Evolutionary conservation across 2,329 filamentous ascomycete genomes (phyloP), one percentile per base, ranked within the genome.

Genomic region (Penicillium glabrum): DNA sequence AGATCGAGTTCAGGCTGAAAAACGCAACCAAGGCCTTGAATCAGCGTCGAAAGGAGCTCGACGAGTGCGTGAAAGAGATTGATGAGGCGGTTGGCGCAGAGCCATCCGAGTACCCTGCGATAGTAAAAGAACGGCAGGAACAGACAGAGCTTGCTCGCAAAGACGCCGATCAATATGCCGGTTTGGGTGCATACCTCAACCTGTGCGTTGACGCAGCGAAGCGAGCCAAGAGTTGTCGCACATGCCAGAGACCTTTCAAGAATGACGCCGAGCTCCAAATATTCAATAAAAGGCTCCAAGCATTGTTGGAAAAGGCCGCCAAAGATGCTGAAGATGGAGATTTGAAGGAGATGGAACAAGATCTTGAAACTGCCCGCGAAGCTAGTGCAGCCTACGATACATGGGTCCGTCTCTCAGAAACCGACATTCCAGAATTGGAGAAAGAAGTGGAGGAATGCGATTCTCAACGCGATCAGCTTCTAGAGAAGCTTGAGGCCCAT

Each of bases 231-330:
- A 83, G 83, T 45, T 98, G 93, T 71, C 83, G 86, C 33, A 84
- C 95, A 23, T 98, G 93, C 69, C 82, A 85, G 44, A 85, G 91
- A 52, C 74, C 80, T 4, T 92, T 96, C 70, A 73, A 85, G 54
- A 68, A 78, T 79, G 63, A 82, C 75, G 31, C 85, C 83, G 66
- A 86, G 83, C 61, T 86, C 82, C n/a, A 84, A 79, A 51, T 81
- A 4, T 79, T 96, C 59, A 77, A 86, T 49, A 81, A 84, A 41
- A 89, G 86, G 67, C 82, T 97, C 33, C 82, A 88, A 56, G 72
- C 69, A n/a, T 69, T 82, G 51, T 75, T 85, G 14, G 73, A 75
- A 49, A 81, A 80, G 58, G 77, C 79, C 8, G 71, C 73, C 19
- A 82, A 84, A 53, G 81, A 84, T 46, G 80, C 86, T 23, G 80